Conservation (phyloP, 1,139 yeast genomes). For the Sugiyamaella paludigena region DNA sequence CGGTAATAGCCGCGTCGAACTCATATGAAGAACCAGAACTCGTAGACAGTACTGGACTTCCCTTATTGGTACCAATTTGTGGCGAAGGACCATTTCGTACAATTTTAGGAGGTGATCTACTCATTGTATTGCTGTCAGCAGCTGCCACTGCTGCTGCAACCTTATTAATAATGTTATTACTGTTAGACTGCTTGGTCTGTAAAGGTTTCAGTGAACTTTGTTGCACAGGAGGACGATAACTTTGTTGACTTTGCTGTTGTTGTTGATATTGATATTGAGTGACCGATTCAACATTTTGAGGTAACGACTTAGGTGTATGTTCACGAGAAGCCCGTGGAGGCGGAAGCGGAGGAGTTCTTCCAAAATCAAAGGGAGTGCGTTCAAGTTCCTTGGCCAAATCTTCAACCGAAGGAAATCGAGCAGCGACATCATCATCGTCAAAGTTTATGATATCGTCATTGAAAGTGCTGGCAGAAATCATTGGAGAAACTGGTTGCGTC, state of each 20-base stretch:
- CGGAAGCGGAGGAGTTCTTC: not conserved
- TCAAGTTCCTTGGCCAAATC: slow-evolving; percentile 33
- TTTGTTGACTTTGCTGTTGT: not conserved
- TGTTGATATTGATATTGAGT: not conserved
- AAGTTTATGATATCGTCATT: slow-evolving; percentile 6
- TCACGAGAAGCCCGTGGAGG: not conserved
- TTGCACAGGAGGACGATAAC: not conserved
- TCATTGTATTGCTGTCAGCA: not conserved
- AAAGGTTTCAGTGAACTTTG: not conserved
- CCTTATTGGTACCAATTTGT: not conserved
- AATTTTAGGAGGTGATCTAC: not conserved
- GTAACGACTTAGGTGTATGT: not conserved
- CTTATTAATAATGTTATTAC: no score
- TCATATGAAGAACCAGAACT: slow-evolving; percentile 15
- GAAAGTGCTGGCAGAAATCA: not conserved
- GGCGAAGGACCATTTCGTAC: not conserved
- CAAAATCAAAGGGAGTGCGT: slow-evolving; percentile 23
- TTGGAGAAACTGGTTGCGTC: slow-evolving; percentile 17
- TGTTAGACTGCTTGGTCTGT: no score
- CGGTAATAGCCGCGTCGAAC: slow-evolving; percentile 1
- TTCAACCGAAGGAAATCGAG: slow-evolving; percentile 38
- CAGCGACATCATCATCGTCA: slow-evolving; percentile 18
- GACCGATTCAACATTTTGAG: not conserved
- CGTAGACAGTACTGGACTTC: slow-evolving; percentile 11
- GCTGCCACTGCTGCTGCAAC: not conserved